phyloP scores from a whole-genome alignment of 176 grass and related monocot species.

The Dactylis glomerata region DNA sequence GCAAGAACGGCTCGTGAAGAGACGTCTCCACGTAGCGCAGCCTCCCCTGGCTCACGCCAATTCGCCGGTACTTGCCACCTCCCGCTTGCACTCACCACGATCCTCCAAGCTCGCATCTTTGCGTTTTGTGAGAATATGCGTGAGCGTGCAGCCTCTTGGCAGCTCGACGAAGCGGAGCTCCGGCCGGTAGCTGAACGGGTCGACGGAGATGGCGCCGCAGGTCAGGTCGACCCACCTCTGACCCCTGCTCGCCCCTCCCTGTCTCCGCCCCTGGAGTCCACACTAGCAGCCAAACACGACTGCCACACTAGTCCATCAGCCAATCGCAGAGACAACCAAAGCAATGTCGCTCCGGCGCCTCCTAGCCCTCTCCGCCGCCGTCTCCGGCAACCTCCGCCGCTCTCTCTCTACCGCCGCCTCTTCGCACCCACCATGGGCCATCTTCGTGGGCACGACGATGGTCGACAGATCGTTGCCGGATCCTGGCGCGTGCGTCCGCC shows the following conservation, averaged over 20 bases:
- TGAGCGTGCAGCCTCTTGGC: background rate
- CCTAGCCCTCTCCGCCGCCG: background rate
- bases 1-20: background rate
- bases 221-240: slow-evolving; percentile 7
- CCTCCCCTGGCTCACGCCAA: slow-evolving; percentile 9
- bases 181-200: background rate
- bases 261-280: no score
- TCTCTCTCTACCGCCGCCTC: background rate
- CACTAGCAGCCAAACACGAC: no score
- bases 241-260: no score
- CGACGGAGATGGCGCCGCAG: background rate
- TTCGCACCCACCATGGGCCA: background rate
- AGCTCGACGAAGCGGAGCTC: slow-evolving; percentile 3
- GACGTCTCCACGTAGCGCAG: background rate
- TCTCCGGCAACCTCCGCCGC: background rate
- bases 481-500: background rate
- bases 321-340: background rate
- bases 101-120: background rate
- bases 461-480: background rate
- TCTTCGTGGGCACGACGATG: background rate
- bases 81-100: background rate
- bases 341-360: background rate
- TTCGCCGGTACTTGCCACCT: slow-evolving; percentile 4
- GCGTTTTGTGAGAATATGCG: background rate
- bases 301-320: no score